Conservation (phyloP, 176 grass and related monocot species). For the Pontederia crassipes region DNA sequence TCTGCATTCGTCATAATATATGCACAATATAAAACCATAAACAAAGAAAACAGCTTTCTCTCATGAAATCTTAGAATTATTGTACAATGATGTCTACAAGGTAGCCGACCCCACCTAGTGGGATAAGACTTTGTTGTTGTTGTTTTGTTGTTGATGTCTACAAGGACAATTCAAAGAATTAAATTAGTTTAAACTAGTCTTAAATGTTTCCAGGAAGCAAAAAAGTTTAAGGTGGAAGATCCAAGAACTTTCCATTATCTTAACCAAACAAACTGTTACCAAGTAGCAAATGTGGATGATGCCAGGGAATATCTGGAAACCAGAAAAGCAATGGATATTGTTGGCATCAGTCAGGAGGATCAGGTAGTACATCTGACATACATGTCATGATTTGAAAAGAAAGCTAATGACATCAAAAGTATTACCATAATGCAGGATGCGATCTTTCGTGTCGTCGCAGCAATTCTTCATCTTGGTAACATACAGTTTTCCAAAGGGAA, state of each 20-base stretch:
- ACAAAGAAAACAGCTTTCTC: neutral
- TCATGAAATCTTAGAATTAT: no score
- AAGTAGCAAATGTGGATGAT: constrained; percentile 84
- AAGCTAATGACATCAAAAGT: neutral
- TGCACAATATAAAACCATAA: neutral
- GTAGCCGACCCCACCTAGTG: no score
- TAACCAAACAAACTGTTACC: constrained; percentile 83
- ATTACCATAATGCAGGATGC: constrained; percentile 55
- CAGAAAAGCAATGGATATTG: constrained; percentile 89
- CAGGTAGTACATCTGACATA: constrained; percentile 37
- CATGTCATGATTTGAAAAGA: neutral
- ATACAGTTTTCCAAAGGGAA: constrained; percentile 74
- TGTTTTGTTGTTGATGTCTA: no score
- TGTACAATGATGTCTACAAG: no score
- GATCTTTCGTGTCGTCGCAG: constrained; percentile 79
- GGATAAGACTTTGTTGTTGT: no score
- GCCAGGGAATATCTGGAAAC: constrained; percentile 85
- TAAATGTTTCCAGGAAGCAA: constrained; percentile 42
- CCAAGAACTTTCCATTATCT: constrained; percentile 82
- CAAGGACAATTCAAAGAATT: no score
- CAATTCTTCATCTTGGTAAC: constrained; percentile 89
- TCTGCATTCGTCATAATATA: constrained; percentile 1
- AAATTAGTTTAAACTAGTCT: neutral
- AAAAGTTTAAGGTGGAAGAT: constrained; percentile 77
- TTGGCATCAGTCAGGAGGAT: constrained; percentile 80